These are phyloP conservation scores for Plasmodium knowlesi DNA, from an alignment of 169 alveolate genomes.

Conservation along the genomic window DNA sequence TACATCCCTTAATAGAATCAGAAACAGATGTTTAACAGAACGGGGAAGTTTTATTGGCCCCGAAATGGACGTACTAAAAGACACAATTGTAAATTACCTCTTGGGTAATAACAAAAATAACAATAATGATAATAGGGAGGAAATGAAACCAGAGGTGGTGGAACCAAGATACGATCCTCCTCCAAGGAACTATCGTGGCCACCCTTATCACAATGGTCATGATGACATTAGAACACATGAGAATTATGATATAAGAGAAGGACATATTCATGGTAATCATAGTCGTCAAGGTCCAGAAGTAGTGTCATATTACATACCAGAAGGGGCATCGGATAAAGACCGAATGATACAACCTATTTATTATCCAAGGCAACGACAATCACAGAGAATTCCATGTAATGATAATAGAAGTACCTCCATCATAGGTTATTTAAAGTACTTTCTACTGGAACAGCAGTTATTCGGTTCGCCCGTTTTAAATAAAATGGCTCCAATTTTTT, in stretches of 20 bases:
- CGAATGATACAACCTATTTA: background rate
- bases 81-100: background rate
- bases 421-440: background rate
- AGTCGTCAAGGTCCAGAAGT: conserved; percentile 8
- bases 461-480: conserved; percentile 30
- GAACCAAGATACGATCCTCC: conserved; percentile 7
- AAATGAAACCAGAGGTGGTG: conserved; percentile 11
- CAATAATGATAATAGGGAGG: background rate
- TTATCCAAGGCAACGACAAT: background rate
- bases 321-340: background rate
- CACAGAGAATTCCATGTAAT: background rate
- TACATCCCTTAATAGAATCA: background rate
- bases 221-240: conserved; percentile 16
- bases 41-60: background rate
- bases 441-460: conserved; percentile 1
- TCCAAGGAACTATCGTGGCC: conserved; percentile 4
- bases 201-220: background rate
- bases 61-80: conserved; percentile 1
- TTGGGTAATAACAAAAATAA: background rate
- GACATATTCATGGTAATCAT: background rate
- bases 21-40: background rate
- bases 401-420: background rate
- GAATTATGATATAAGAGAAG: conserved; percentile 17
- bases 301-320: conserved; percentile 10
- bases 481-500: conserved; percentile 8